Evolutionary conservation across 192 early-diverging fungal species (phyloP), one percentile per base, ranked within the genome.

Genomic region (Rhizophagus clarus): DNA sequence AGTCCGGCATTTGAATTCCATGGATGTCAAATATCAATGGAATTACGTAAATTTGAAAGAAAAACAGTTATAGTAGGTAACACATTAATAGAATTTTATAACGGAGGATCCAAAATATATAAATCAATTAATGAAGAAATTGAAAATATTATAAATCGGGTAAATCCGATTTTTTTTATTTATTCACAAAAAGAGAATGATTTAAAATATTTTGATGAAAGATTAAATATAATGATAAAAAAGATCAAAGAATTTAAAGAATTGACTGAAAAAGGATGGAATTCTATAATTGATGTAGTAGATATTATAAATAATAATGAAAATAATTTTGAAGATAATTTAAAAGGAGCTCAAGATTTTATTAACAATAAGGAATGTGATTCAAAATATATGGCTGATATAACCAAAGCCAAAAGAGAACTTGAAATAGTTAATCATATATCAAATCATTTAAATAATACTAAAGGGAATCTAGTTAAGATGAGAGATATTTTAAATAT

Each of bases 91-190:
- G 26, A 31, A 31, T 31, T 74, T 24, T 74, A 60, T 60, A n/a
- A 28, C 5, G 20, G 32, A 74, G 28, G 72, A 22, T 60, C 49
- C 0, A 28, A 28, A 11, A 40, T 74, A 14, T 74, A 28, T 74
- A 49, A 74, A 74, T 29, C 72, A 10, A 22, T 74, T 74, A 14
- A 74, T 28, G 32, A 20, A 26, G 72, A 74, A 60, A 74, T 74
- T 9, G 45, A 22, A 74, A 56, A 20, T 8, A 49, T 74, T 49
- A 32, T 74, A 12, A 14, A 60, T 12, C 42, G 11, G 11, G 1
- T 45, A 45, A 11, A 45, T 45, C 12, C 42, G 11, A 12, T 0
- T 12, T 12, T 45, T 45, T 40, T 40, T 5, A 45, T 45, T 12
- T 45, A n/a, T 22, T 56, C 7, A 31, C n/a, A 20, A 11, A 60